A percentile compares a stretch with the other conserved stretches of the same genome.
phyloP scores from a whole-genome alignment of 371 early-diverging fungal genomes.

The Smittium mucronatum region DNA sequence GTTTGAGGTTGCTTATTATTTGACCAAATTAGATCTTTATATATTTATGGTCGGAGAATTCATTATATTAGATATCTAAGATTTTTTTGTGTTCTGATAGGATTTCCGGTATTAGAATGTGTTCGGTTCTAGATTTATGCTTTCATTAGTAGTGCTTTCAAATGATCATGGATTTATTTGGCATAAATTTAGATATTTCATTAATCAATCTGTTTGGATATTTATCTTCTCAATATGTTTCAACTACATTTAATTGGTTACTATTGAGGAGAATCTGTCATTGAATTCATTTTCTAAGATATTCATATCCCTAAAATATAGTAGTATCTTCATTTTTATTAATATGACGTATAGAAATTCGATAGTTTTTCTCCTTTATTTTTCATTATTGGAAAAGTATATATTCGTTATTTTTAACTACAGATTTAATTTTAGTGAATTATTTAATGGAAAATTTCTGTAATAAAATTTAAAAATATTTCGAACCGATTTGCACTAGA shows the following conservation, averaged over 20 bases:
- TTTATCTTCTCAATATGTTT: neutral
- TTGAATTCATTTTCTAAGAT: neutral
- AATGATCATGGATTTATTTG: neutral
- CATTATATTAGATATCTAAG: neutral
- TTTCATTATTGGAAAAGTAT: neutral
- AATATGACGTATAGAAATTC: neutral
- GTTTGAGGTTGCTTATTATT: neutral
- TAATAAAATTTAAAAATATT: no score
- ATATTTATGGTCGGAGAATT: neutral
- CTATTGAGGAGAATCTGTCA: neutral
- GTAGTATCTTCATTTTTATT: neutral
- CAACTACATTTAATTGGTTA: neutral
- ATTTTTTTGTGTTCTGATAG: neutral
- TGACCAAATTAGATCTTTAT: neutral
- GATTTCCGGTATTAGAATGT: neutral
- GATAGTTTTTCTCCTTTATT: neutral
- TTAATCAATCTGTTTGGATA: neutral
- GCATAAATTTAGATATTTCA: neutral
- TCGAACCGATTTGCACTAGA: no score
- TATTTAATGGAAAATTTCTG: no score
- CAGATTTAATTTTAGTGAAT: no score
- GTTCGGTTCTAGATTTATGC: neutral
- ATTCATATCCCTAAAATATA: neutral
- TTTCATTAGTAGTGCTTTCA: neutral
- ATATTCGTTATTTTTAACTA: no score